These are phyloP conservation scores for Clarireedia homoeocarpa DNA, from an alignment of 2,329 filamentous ascomycete genomes.

Conservation along the genomic window DNA sequence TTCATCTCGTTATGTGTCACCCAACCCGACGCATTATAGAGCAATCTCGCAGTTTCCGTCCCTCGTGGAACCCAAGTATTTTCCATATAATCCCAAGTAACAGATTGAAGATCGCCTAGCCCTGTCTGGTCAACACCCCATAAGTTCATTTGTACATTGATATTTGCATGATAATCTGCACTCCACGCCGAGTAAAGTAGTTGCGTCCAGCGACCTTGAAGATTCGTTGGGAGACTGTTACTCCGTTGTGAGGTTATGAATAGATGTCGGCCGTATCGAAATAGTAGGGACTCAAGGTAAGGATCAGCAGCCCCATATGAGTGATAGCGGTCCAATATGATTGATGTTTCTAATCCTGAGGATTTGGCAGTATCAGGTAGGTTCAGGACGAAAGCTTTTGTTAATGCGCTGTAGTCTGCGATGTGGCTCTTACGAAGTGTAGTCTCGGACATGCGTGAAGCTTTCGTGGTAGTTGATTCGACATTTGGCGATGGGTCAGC, in stretches of 20 bases:
- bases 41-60: slow-evolving; percentile 41
- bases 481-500: slow-evolving; percentile 36
- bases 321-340: slow-evolving; percentile 30
- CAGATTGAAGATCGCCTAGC: slow-evolving; percentile 36
- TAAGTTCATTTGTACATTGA: slow-evolving; percentile 56
- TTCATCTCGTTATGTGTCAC: slow-evolving; percentile 50
- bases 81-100: slow-evolving; percentile 45
- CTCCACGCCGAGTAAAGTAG: slow-evolving; percentile 40
- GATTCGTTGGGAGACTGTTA: slow-evolving; percentile 45
- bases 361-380: slow-evolving; percentile 39
- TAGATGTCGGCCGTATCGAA: slow-evolving; percentile 45
- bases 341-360: slow-evolving; percentile 32
- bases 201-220: slow-evolving; percentile 49
- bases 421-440: slow-evolving; percentile 32
- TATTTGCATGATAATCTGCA: slow-evolving; percentile 49
- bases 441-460: slow-evolving; percentile 28
- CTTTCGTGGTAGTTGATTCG: slow-evolving; percentile 28
- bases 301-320: slow-evolving; percentile 36
- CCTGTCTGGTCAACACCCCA: slow-evolving; percentile 48
- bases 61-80: slow-evolving; percentile 47
- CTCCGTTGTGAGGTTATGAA: slow-evolving; percentile 46
- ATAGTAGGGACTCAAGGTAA: slow-evolving; percentile 44
- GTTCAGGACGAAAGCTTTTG: slow-evolving; percentile 34
- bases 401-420: slow-evolving; percentile 35
- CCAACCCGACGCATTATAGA: slow-evolving; percentile 49